Base-by-base conservation (phyloP, 345 rosid genomes). In the Aegle marmelos region DNA sequence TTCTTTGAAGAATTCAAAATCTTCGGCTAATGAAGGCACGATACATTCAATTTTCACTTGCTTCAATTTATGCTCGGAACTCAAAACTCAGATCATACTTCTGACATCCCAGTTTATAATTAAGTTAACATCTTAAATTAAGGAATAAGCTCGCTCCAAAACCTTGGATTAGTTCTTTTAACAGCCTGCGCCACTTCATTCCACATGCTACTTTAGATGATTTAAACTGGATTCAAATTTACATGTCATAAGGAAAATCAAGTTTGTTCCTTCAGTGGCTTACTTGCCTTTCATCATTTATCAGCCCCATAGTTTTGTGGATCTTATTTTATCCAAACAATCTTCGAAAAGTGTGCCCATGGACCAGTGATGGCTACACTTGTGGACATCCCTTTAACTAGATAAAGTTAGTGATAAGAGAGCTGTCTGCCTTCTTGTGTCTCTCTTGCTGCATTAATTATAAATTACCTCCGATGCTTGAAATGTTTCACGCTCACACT, bases 321-420 rank as follows among this genome's bases (percentile, higher is more conserved):
- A 27, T n/a, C 6, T 28, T 9, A 19, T 50, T 50, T 30, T 17
- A 17, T 30, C 31, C 1, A 1, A 0, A 17, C 6, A 68, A 13
- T 39, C 34, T 68, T 45, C 9, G 45, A 41, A 25, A 1, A 14
- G 7, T 48, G 37, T 48, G 59, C 37, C 61, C 63, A 53, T 22
- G 5, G 22, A 6, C 10, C 56, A 3, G 41, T 36, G 57, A 80
- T 19, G 64, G 79, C 67, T 62, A 76, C 76, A 64, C n/a, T 56
- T 80, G 83, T 76, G 83, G 79, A 54, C 34, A 61, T 31, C 54
- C 76, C 62, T 22, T 25, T 24, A 64, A n/a, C 31, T 33, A 56
- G 72, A 80, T 70, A 80, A 64, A 63, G 34, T 36, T 39, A 54
- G 45, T 37, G 78, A 74, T 68, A 74, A 68, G 70, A 8, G 45